Percentiles rank a stretch among this genome's conserved stretches.
phyloP scores from a whole-genome alignment of 1,284 basidiomycete genomes.

The Singerocomus inundabilis region DNA sequence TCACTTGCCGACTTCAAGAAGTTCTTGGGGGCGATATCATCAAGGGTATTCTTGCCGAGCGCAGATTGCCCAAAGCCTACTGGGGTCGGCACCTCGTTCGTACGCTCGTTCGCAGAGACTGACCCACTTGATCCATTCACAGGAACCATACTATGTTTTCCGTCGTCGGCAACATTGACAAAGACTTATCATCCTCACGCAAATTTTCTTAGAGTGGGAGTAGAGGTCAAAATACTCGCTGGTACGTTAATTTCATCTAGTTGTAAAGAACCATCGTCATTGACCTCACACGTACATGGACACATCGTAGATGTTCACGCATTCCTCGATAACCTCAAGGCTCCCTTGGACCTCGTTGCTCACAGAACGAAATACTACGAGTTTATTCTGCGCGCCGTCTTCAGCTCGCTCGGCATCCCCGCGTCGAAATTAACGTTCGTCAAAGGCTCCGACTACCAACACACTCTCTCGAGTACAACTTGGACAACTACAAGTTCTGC shows the following conservation, averaged over 20 bases:
- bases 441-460: constrained; percentile 91
- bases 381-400: constrained; percentile 78
- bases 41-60: constrained; percentile 80
- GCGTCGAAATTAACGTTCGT: constrained; percentile 84
- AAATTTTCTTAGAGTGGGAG: constrained; percentile 92
- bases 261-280: not conserved
- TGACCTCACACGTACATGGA: not conserved
- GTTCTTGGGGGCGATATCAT: constrained; percentile 85
- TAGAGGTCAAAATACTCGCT: constrained; percentile 89
- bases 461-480: constrained; percentile 89
- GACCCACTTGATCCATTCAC: constrained; percentile 2
- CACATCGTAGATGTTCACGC: constrained; percentile 83
- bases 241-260: constrained; percentile 44
- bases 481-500: constrained; percentile 92
- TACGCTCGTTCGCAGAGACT: not conserved
- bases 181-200: constrained; percentile 31
- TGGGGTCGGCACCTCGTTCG: constrained; percentile 64
- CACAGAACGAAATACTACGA: constrained; percentile 93
- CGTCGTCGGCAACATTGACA: not conserved
- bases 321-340: constrained; percentile 98
- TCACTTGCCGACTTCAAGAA: constrained; percentile 87
- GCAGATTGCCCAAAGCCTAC: constrained; percentile 77
- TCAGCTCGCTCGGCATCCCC: constrained; percentile 89
- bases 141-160: constrained; percentile 82
- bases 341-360: constrained; percentile 90